Evolutionary conservation across 1,284 basidiomycete species (phyloP).

Genomic region (Bondarzewia mesenterica): DNA sequence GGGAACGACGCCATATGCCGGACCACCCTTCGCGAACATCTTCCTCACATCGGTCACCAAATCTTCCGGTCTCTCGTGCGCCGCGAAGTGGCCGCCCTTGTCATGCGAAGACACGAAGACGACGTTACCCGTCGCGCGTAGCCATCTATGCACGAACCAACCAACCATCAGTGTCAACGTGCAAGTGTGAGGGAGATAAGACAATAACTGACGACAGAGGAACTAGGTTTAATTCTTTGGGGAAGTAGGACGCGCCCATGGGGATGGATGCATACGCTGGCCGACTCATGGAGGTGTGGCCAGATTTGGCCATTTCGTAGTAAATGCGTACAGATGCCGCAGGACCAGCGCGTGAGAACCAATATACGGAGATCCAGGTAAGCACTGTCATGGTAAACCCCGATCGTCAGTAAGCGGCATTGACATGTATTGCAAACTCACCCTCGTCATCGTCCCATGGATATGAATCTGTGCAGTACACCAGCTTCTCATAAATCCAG

Average conservation of each 20-base stretch:
- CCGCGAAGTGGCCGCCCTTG: constrained; percentile 20
- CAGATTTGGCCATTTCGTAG: constrained; percentile 20
- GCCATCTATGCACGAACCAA: constrained; percentile 9
- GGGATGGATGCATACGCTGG: constrained; percentile 16
- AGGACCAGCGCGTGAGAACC: constrained; percentile 29
- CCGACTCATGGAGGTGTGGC: neutral
- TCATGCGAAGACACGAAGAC: constrained; percentile 17
- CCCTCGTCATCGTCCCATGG: constrained; percentile 46
- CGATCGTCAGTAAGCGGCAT: neutral
- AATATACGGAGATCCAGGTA: constrained; percentile 32
- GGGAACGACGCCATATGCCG: constrained; percentile 8
- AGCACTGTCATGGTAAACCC: constrained; percentile 20
- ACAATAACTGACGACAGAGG: constrained; percentile 18
- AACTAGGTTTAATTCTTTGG: constrained; percentile 19
- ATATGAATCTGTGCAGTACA: constrained; percentile 42
- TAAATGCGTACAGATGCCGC: constrained; percentile 31
- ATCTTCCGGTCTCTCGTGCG: constrained; percentile 15
- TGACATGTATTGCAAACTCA: constrained; percentile 2
- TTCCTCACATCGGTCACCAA: constrained; percentile 16
- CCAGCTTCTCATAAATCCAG: constrained; percentile 57
- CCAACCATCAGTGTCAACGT: neutral
- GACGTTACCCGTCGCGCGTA: constrained; percentile 11
- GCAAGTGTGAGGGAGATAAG: constrained; percentile 4
- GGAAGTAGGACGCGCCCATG: constrained; percentile 25
- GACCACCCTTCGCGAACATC: constrained; percentile 14